phyloP scores from a whole-genome alignment of 345 rosid species.

The Ceriops tagal region DNA sequence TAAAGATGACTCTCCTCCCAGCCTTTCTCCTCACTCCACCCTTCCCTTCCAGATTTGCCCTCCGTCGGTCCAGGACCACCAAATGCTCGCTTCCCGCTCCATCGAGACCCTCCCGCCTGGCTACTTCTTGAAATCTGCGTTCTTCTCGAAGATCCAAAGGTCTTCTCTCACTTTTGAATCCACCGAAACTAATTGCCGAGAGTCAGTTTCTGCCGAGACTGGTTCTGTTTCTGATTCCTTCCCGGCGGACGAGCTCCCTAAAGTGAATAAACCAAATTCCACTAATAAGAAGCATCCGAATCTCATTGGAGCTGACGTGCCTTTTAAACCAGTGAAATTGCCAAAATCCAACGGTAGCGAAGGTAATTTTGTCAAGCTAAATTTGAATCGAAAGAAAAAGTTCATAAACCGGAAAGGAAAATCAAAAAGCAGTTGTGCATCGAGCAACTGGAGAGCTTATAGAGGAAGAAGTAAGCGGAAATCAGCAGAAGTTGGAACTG shows the following conservation, averaged over 20 bases:
- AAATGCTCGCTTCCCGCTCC: conserved; percentile 21
- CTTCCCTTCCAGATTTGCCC: conserved; percentile 62
- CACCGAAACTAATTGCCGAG: conserved; percentile 6
- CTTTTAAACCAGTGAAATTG: conserved; percentile 49
- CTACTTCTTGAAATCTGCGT: conserved; percentile 51
- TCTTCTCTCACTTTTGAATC: conserved; percentile 43
- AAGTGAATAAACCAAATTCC: not conserved
- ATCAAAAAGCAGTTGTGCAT: conserved; percentile 23
- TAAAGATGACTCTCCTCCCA: conserved; percentile 6
- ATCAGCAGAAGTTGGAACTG: conserved; percentile 17
- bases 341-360: conserved; percentile 43
- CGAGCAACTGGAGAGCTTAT: conserved; percentile 26
- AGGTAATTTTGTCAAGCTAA: conserved; percentile 87
- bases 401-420: conserved; percentile 48
- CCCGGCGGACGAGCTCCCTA: not conserved
- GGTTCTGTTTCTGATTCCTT: not conserved
- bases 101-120: conserved; percentile 50
- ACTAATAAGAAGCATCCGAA: conserved; percentile 46
- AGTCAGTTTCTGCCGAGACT: not conserved
- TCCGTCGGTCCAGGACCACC: conserved; percentile 23
- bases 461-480: conserved; percentile 52
- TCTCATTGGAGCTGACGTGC: conserved; percentile 41
- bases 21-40: conserved; percentile 31
- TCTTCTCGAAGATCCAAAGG: conserved; percentile 53
- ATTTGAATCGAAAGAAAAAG: conserved; percentile 54